Evolutionary conservation across 306 rosid genomes (phyloP).

Genomic region (Begonia peltatifolia): DNA sequence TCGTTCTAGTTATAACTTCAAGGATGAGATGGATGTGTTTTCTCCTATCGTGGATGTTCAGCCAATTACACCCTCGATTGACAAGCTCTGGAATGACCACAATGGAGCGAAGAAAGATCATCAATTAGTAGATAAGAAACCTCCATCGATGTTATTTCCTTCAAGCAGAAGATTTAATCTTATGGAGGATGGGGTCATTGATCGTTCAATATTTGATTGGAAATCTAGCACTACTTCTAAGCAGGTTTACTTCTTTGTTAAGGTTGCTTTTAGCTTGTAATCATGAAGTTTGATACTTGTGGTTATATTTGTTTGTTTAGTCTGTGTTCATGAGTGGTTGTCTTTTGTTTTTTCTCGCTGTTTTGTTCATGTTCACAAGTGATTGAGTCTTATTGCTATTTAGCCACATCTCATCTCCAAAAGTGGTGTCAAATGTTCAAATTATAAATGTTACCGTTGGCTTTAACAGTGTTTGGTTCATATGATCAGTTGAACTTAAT

Average conservation of each 20-base stretch:
- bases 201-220: conserved; percentile 82
- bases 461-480: too few species aligned
- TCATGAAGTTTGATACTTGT: too few species aligned
- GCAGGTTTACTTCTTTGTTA: conserved; percentile 32
- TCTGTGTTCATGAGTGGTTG: too few species aligned
- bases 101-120: conserved; percentile 60
- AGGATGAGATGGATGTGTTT: conserved; percentile 98
- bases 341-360: too few species aligned
- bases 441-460: too few species aligned
- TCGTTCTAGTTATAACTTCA: conserved; percentile 60
- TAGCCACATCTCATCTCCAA: too few species aligned
- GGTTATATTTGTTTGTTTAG: too few species aligned
- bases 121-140: conserved; percentile 58
- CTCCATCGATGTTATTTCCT: conserved; percentile 49
- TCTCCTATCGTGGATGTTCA: conserved; percentile 98
- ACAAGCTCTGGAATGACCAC: conserved; percentile 69
- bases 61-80: conserved; percentile 70
- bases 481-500: too few species aligned
- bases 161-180: conserved; percentile 53
- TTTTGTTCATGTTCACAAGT: too few species aligned
- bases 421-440: too few species aligned
- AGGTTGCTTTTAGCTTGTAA: too few species aligned
- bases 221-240: conserved; percentile 46
- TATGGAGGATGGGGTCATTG: conserved; percentile 46
- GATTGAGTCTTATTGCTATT: too few species aligned